phyloP scores from a whole-genome alignment of 2,329 filamentous ascomycete species.

The Botryosphaeria dothidea region DNA sequence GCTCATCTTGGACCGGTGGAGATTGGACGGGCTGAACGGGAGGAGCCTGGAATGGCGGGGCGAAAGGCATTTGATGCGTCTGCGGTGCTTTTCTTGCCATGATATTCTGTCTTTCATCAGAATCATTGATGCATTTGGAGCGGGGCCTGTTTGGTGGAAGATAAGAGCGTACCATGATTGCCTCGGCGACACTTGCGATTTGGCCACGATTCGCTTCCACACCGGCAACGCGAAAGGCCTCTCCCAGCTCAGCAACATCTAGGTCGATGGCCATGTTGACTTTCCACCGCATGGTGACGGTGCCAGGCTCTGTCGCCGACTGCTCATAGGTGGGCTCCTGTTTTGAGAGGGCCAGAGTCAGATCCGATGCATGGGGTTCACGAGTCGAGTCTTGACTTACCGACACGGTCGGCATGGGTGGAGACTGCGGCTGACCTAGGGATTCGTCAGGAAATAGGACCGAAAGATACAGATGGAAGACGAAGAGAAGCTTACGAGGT shows the following conservation, averaged over 20 bases:
- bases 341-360: not conserved
- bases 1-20: not conserved
- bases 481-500: not conserved
- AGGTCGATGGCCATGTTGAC: not conserved
- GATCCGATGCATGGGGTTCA: not conserved
- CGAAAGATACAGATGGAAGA: not conserved
- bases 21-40: not conserved
- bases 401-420: not conserved
- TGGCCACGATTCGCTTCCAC: not conserved
- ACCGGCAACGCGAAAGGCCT: not conserved
- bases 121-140: too few species aligned
- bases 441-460: not conserved
- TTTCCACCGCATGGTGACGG: not conserved
- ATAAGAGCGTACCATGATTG: not conserved
- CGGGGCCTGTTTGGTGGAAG: not conserved
- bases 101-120: not conserved
- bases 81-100: not conserved
- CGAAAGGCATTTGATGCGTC: not conserved
- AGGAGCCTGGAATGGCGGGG: not conserved
- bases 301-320: not conserved
- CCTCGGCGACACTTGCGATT: not conserved
- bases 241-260: not conserved
- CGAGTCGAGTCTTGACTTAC: not conserved
- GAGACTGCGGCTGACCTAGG: not conserved
- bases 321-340: not conserved